Conservation (phyloP, 805 yeast species). For the Nakazawaea siamensis region DNA sequence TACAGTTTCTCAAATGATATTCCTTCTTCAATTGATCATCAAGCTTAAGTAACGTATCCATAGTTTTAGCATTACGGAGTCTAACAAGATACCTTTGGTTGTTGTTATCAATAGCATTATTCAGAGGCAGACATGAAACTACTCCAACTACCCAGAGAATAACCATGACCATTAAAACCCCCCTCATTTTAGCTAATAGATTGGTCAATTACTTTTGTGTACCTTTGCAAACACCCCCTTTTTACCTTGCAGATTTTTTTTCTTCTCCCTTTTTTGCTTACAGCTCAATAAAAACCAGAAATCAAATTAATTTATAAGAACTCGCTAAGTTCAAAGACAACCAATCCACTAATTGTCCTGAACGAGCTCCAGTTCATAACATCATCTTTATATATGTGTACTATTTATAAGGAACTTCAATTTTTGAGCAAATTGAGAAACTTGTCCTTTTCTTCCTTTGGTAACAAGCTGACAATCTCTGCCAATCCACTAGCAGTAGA, state of each 20-base stretch:
- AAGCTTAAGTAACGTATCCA: conserved; percentile 8
- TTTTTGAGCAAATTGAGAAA: conserved; percentile 10
- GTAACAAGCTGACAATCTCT: conserved; percentile 43
- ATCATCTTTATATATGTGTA: too few relatives aligned
- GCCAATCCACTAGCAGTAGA: conserved; percentile 46
- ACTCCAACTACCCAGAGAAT: neutral
- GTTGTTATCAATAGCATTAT: too few relatives aligned
- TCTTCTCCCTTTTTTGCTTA: too few relatives aligned
- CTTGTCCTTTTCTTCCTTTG: conserved; percentile 44
- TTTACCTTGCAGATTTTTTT: too few relatives aligned
- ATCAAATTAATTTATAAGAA: too few relatives aligned
- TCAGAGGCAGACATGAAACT: neutral
- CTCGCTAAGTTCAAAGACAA: too few relatives aligned
- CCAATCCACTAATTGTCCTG: too few relatives aligned
- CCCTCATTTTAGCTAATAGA: neutral
- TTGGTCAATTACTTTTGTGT: too few relatives aligned
- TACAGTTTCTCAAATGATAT: conserved; percentile 36
- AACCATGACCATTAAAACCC: neutral
- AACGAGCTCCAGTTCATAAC: too few relatives aligned
- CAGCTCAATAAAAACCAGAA: too few relatives aligned
- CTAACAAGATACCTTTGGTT: conserved; percentile 9
- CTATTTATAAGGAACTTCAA: too few relatives aligned
- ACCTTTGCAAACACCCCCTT: too few relatives aligned
- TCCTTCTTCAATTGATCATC: conserved; percentile 15
- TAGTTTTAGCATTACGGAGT: conserved; percentile 6